These are phyloP conservation scores for Buddleja alternifolia DNA, from an alignment of 257 asterid genomes.

Conservation along the genomic window DNA sequence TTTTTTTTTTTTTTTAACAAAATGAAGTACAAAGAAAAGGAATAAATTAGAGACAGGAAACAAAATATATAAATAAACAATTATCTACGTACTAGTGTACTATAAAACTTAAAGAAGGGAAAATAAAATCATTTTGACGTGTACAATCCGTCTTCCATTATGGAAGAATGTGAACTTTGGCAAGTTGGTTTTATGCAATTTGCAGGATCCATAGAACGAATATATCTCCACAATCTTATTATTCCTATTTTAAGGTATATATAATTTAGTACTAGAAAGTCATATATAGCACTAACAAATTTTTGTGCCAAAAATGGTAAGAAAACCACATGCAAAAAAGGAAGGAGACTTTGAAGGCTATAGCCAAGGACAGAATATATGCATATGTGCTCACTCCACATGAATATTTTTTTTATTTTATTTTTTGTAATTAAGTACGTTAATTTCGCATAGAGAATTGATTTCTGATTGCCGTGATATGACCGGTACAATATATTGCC, in stretches of 20 bases:
- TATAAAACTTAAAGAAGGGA: neutral
- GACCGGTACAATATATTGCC: neutral
- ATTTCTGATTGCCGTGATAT: neutral
- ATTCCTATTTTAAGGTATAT: neutral
- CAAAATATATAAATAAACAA: too few relatives aligned
- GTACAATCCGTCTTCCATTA: neutral
- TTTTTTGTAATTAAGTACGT: neutral
- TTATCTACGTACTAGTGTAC: too few relatives aligned
- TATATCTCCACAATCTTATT: neutral
- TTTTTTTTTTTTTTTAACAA: too few relatives aligned
- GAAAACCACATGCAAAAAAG: slow-evolving; percentile 2
- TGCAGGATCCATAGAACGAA: neutral
- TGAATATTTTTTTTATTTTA: neutral
- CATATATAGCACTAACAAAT: neutral
- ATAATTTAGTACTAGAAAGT: neutral
- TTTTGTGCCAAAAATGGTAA: neutral
- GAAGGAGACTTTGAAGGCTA: neutral
- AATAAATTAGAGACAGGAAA: too few relatives aligned
- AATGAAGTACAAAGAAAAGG: too few relatives aligned
- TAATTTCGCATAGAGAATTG: slow-evolving; percentile 4
- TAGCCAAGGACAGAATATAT: slow-evolving; percentile 6
- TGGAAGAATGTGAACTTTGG: neutral
- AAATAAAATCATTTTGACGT: neutral
- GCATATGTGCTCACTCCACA: neutral
- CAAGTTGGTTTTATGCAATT: neutral